Evolutionary conservation across 495 filamentous ascomycete species (phyloP), one percentile per base, ranked within the genome.

Genomic region (Penicillium dipodomyicola): DNA sequence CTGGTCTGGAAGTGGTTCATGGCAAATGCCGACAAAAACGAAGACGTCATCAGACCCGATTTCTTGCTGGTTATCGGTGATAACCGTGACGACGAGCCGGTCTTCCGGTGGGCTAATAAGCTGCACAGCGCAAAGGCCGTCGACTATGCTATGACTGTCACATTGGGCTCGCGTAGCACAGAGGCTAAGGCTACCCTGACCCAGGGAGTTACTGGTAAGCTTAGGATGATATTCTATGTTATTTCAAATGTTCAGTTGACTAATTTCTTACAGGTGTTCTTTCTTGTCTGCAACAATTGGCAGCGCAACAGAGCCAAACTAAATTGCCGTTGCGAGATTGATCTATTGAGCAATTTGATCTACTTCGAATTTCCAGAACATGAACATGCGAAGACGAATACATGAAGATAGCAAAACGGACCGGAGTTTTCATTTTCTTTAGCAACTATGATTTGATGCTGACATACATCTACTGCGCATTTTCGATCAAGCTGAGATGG

Each of bases 61-160:
- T 96, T 96, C 71, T 69, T 97, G 41, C 82, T 96, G 69, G 89
- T 94, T 8, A 79, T 90, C 44, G 92, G 92, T 37, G 91, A 96
- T 65, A 88, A 89, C 42, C 88, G 92, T 7, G 92, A 96, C 56
- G 92, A 97, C 62, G 92, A 96, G 67, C 86, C 90, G 45, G 86
- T 96, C 22, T 97, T 92, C 77, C 88, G 86, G 33, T 97, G 92
- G 92, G 92, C 92, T 27, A 96, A 96, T 71, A 78, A 84, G 32
- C 71, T 96, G 27, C 77, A 75, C 22, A 76, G 72, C 1, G 70
- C 74, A 35, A 75, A 79, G 29, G 69, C 65, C 6, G 77, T 95
- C 42, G 70, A 84, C 33, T 78, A 90, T 53, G 87, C 91, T 7
- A 84, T 86, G 61, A 96, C 91, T 1, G 91, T 96, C 19, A 91